Percentiles rank a stretch among this genome's conserved stretches.
These are phyloP conservation scores for Fusarium heterosporum DNA, from an alignment of 2,329 filamentous ascomycete species.

Conservation along the genomic window DNA sequence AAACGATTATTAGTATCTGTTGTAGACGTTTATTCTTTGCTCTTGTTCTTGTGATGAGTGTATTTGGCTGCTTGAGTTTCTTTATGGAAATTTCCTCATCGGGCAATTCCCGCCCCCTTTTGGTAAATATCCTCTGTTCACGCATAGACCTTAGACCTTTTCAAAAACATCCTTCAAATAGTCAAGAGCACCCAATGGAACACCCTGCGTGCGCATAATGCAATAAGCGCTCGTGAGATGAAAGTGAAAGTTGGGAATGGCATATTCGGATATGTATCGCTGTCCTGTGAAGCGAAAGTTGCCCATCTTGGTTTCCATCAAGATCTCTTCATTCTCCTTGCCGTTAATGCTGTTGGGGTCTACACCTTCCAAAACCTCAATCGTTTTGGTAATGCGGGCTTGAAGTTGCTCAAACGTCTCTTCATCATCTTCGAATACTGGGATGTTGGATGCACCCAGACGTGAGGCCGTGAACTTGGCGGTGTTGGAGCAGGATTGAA, in stretches of 20 bases:
- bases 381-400: slow-evolving; percentile 43
- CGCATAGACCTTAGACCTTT: slow-evolving; percentile 40
- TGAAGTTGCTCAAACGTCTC: slow-evolving; percentile 49
- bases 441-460: slow-evolving; percentile 31
- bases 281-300: slow-evolving; percentile 48
- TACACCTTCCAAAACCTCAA: slow-evolving; percentile 48
- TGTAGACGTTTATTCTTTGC: not conserved
- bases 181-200: slow-evolving; percentile 68
- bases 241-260: slow-evolving; percentile 71
- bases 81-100: slow-evolving; percentile 37
- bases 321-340: slow-evolving; percentile 41
- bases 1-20: not conserved
- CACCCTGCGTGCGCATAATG: slow-evolving; percentile 67
- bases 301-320: slow-evolving; percentile 44
- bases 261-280: slow-evolving; percentile 58
- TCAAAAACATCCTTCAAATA: slow-evolving; percentile 55
- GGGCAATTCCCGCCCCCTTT: slow-evolving; percentile 45
- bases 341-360: slow-evolving; percentile 40
- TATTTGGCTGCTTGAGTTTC: not conserved
- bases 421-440: slow-evolving; percentile 43
- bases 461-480: slow-evolving; percentile 40
- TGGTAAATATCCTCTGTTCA: slow-evolving; percentile 41
- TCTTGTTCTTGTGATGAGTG: not conserved
- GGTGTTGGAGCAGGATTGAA: slow-evolving; percentile 45
- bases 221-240: slow-evolving; percentile 67